These are phyloP conservation scores for Penicillium occitanis DNA, from an alignment of 2,329 filamentous ascomycete species.

Conservation along the genomic window DNA sequence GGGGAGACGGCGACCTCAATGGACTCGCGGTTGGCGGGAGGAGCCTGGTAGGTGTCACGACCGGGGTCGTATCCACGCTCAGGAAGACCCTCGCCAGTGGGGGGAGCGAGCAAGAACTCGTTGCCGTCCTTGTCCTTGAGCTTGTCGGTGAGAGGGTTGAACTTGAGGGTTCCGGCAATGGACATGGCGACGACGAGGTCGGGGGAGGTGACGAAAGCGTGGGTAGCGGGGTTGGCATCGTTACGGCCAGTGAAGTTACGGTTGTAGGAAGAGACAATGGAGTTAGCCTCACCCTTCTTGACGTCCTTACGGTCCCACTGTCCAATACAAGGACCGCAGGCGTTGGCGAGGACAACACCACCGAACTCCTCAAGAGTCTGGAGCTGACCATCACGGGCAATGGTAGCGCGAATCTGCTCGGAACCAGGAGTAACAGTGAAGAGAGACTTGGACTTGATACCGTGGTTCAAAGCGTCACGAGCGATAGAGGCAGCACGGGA, in stretches of 20 bases:
- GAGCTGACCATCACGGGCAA: conserved; percentile 85
- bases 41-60: conserved; percentile 92
- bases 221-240: conserved; percentile 90
- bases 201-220: conserved; percentile 89
- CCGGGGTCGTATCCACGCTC: conserved; percentile 82
- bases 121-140: conserved; percentile 96
- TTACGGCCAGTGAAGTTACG: conserved; percentile 99
- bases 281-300: conserved; percentile 93
- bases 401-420: conserved; percentile 94
- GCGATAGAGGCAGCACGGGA: conserved; percentile 88
- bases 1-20: conserved; percentile 83
- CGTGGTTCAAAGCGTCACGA: conserved; percentile 84
- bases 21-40: conserved; percentile 71
- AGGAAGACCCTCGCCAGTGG: conserved; percentile 79
- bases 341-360: conserved; percentile 90
- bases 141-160: conserved; percentile 91
- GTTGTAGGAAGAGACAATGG: conserved; percentile 98
- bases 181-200: conserved; percentile 86
- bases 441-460: conserved; percentile 86
- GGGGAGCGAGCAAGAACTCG: conserved; percentile 82
- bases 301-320: conserved; percentile 95
- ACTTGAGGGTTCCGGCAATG: conserved; percentile 79
- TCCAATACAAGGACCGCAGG: conserved; percentile 87
- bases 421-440: conserved; percentile 97
- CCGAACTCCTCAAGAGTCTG: conserved; percentile 96